Conservation (phyloP, 257 asterid species). For the Nicotiana tabacum region DNA sequence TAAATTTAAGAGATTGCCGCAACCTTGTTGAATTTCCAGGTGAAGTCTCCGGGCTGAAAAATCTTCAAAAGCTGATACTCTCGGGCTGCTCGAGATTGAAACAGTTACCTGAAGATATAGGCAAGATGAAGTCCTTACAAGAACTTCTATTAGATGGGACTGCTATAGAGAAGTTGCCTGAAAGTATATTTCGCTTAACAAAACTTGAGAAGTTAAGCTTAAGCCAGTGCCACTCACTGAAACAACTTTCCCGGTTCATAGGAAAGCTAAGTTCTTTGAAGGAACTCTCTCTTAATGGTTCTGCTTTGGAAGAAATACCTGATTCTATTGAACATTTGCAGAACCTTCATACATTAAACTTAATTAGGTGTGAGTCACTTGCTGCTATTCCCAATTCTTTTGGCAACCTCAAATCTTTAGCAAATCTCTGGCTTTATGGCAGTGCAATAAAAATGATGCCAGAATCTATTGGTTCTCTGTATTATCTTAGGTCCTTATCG, state of each 20-base stretch:
- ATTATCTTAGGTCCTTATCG: conserved; percentile 18
- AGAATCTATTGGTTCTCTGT: conserved; percentile 24
- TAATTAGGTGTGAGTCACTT: conserved; percentile 22
- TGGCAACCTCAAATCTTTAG: conserved; percentile 21
- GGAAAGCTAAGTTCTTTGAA: conserved; percentile 26
- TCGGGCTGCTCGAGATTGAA: conserved; percentile 25
- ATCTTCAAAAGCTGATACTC: conserved; percentile 29
- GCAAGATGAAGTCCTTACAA: conserved; percentile 18
- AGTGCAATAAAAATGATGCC: conserved; percentile 19
- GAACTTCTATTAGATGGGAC: conserved; percentile 25
- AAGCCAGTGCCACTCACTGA: conserved; percentile 12
- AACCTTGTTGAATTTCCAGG: conserved; percentile 28
- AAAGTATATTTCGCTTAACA: conserved; percentile 15
- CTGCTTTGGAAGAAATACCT: conserved; percentile 24
- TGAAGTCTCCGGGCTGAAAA: conserved; percentile 36
- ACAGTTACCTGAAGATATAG: conserved; percentile 19
- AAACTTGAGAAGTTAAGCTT: conserved; percentile 20
- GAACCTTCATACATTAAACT: conserved; percentile 22
- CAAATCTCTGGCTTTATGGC: conserved; percentile 17
- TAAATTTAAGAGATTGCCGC: conserved; percentile 22
- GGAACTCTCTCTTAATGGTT: conserved; percentile 20
- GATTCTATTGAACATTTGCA: conserved; percentile 16
- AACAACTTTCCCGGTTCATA: conserved; percentile 17
- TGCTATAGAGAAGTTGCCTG: conserved; percentile 17
- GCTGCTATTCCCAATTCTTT: conserved; percentile 17